phyloP scores from a whole-genome alignment of 768 basidiomycete species.

The Serendipita sp. region DNA sequence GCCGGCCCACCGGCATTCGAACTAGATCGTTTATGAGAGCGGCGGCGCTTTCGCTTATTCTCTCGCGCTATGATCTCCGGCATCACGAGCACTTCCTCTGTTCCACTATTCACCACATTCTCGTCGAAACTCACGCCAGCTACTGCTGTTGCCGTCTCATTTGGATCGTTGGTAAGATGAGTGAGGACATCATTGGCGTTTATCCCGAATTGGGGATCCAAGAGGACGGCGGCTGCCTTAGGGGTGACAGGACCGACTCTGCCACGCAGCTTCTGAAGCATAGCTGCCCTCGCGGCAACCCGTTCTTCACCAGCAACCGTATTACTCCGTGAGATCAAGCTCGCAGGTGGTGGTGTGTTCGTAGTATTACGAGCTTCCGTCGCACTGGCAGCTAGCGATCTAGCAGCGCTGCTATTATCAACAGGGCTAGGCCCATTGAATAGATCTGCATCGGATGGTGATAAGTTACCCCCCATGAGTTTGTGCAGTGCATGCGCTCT shows the following conservation, averaged over 20 bases:
- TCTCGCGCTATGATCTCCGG: slow-evolving; percentile 1
- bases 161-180: neutral
- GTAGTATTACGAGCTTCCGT: neutral
- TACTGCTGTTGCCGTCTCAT: neutral
- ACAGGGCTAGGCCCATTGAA: neutral
- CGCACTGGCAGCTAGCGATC: neutral
- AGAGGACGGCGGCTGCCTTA: neutral
- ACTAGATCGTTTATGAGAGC: neutral
- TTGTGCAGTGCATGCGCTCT: slow-evolving; percentile 74
- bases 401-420: neutral
- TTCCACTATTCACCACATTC: neutral
- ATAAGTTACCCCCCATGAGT: slow-evolving; percentile 45
- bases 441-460: slow-evolving; percentile 17
- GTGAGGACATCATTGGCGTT: neutral
- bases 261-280: slow-evolving; percentile 30
- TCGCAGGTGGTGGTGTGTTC: neutral
- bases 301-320: slow-evolving; percentile 74
- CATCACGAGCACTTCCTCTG: slow-evolving; percentile 1
- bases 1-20: neutral
- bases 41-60: neutral
- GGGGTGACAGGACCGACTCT: slow-evolving; percentile 6
- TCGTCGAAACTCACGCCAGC: neutral
- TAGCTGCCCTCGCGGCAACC: slow-evolving; percentile 42
- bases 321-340: slow-evolving; percentile 36
- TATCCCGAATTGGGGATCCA: neutral